Conservation (phyloP, 345 rosid species). For the Citrus medica region DNA sequence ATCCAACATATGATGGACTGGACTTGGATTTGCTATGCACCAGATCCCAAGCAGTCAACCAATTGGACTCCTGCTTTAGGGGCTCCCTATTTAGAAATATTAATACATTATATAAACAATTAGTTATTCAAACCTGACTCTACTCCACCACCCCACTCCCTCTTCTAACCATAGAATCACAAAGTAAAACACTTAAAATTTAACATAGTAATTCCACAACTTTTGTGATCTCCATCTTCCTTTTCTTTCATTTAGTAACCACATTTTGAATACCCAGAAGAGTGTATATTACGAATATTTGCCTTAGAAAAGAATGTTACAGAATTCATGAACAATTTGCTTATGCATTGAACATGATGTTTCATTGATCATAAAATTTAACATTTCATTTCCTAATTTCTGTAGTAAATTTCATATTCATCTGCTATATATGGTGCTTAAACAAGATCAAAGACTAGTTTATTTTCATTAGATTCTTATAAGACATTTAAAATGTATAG, state of each 20-base stretch:
- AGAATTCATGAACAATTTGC: not conserved
- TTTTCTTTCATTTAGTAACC: not conserved
- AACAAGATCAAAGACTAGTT: not conserved
- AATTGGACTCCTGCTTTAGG: no score
- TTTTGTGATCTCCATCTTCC: not conserved
- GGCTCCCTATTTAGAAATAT: not conserved
- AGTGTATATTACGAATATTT: not conserved
- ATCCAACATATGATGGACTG: no score
- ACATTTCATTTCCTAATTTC: not conserved
- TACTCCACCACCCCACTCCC: no score
- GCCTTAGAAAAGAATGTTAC: not conserved
- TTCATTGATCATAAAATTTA: not conserved
- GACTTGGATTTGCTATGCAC: no score
- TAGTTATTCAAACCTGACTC: not conserved
- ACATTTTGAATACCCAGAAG: not conserved
- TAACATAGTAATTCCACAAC: not conserved
- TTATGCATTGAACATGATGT: not conserved
- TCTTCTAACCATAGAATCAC: not conserved
- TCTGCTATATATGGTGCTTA: not conserved
- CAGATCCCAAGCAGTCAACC: no score
- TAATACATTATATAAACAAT: not conserved
- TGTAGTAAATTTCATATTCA: not conserved
- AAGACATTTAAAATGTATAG: not conserved
- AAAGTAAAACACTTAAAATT: not conserved
- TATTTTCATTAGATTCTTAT: not conserved